Evolutionary conservation across 257 asterid species (phyloP), one percentile per base, ranked within the genome.

Genomic region (Datura wrightii): DNA sequence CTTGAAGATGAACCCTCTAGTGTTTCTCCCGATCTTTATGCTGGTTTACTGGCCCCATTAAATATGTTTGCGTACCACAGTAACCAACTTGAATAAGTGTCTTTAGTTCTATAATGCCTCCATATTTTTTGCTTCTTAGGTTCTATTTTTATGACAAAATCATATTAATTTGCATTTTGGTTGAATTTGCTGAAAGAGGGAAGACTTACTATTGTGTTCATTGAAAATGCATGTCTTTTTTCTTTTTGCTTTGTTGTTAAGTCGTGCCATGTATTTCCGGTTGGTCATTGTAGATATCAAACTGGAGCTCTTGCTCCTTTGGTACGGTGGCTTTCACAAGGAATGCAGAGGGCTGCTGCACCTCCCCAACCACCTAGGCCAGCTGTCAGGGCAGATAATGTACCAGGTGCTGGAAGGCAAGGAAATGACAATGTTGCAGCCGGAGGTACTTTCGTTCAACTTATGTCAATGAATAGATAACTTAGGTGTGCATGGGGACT

Each of bases 301-400:
- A 96, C 99, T 62, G 99, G 98, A 90, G 99, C 97, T 84, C 97
- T 96, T 79, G 94, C 98, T 58, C 99, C 99, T 44, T 92, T 96
- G 34, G 82, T 94, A 83, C 89, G 95, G 85, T 96, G 98, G 99
- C 98, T 96, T 87, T 92, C 99, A 74, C 99, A 93, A 90, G 98
- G 99, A 83, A 96, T 96, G 99, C 94, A 89, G 81, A 89, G 97
- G 89, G 97, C 95, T 11, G 98, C 96, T 91, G 94, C 94, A 69
- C 99, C 97, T 67, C 97, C 91, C 10, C 92, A 87, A 84, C 94
- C 92, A 83, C 97, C 94, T 37, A 90, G 95, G 88, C 91, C 96
- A 85, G 93, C 91, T 54, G 92, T 36, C 52, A 85, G 94, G 88
- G 92, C 93, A 72, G 99, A 90, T 54, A 91, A 90, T 89, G 67